These are phyloP conservation scores for Jaenimonas drosophilae DNA, from an alignment of 208 protist species.

Conservation along the genomic window DNA sequence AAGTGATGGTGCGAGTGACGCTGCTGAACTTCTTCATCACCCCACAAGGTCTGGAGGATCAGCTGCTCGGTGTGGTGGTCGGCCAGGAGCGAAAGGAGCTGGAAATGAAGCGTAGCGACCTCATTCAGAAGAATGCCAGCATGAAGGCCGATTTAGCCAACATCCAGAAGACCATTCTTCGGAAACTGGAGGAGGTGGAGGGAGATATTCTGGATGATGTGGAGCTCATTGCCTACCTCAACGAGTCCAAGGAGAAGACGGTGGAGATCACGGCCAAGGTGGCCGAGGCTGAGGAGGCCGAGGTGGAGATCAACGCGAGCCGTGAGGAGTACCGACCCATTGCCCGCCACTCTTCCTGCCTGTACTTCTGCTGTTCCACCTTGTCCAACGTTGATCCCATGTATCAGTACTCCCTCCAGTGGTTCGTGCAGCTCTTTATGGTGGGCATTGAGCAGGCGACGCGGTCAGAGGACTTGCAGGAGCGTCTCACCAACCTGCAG, in stretches of 20 bases:
- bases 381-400: constrained; percentile 93
- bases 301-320: constrained; percentile 95
- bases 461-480: constrained; percentile 68
- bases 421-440: constrained; percentile 96
- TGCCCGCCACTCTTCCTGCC: constrained; percentile 89
- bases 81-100: constrained; percentile 96
- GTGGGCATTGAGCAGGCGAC: constrained; percentile 79
- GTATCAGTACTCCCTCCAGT: constrained; percentile 97
- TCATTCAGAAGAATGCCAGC: constrained; percentile 94
- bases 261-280: constrained; percentile 90
- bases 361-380: constrained; percentile 97
- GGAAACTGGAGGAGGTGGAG: constrained; percentile 91
- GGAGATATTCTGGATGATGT: constrained; percentile 97
- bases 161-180: constrained; percentile 96
- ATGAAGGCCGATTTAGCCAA: constrained; percentile 95
- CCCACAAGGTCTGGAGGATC: constrained; percentile 95
- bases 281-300: constrained; percentile 93
- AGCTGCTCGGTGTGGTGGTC: constrained; percentile 96
- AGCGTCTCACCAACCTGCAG: constrained; percentile 79
- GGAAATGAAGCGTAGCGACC: constrained; percentile 89
- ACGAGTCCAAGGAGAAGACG: constrained; percentile 95
- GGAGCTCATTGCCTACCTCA: constrained; percentile 93
- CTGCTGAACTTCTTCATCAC: constrained; percentile 99
- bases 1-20: constrained; percentile 96
- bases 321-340: constrained; percentile 94